Evolutionary conservation across 2,329 filamentous ascomycete genomes (phyloP).

Genomic region (Malbranchea cinnamomea): DNA sequence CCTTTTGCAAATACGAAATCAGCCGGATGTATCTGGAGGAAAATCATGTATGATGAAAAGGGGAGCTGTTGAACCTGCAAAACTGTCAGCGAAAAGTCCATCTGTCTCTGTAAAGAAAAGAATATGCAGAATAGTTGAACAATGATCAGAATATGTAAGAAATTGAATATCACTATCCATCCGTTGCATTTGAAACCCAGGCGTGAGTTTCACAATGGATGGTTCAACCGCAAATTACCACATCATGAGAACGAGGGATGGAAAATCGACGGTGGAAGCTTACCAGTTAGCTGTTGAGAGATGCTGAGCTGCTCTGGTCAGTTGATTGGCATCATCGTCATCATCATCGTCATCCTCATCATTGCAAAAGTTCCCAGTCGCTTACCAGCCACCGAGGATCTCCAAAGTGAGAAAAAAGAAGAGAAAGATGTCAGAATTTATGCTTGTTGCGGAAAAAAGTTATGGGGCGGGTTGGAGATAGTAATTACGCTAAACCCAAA

Average conservation of each 20-base stretch:
- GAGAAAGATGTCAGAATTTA: slow-evolving; percentile 10
- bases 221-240: slow-evolving; percentile 99
- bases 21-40: too few species aligned
- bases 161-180: slow-evolving; percentile 71
- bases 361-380: neutral
- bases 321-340: neutral
- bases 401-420: slow-evolving; percentile 5
- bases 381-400: neutral
- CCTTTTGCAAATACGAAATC: slow-evolving; percentile 1
- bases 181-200: slow-evolving; percentile 68
- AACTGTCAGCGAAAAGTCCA: slow-evolving; percentile 4
- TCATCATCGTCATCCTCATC: neutral
- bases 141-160: slow-evolving; percentile 97
- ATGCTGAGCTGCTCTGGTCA: slow-evolving; percentile 3
- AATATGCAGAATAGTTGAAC: slow-evolving; percentile 4
- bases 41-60: slow-evolving; percentile 9
- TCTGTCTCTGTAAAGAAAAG: neutral
- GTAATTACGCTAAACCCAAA: slow-evolving; percentile 10
- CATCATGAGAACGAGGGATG: slow-evolving; percentile 47
- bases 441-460: slow-evolving; percentile 4
- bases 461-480: slow-evolving; percentile 1
- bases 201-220: slow-evolving; percentile 71
- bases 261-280: slow-evolving; percentile 8
- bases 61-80: slow-evolving; percentile 13
- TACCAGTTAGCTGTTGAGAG: slow-evolving; percentile 13